Evolutionary conservation across 495 filamentous ascomycete genomes (phyloP).

Genomic region (Penicillium daleae): DNA sequence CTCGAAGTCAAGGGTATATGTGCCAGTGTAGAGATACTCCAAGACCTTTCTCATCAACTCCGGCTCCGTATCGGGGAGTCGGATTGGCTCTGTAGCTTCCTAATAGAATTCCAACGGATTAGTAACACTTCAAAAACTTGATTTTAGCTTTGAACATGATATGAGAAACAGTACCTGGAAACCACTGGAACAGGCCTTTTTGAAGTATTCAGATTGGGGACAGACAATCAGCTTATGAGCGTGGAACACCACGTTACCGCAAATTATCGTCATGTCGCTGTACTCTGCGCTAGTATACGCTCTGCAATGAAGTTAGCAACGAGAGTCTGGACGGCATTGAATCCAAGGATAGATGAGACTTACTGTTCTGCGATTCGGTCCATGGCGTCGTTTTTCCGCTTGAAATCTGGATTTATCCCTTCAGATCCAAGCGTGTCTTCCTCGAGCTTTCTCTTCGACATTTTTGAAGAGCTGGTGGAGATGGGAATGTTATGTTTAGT

Average conservation of each 20-base stretch:
- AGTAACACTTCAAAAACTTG: background rate
- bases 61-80: background rate
- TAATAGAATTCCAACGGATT: background rate
- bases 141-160: background rate
- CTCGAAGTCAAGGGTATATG: background rate
- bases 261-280: conserved; percentile 2
- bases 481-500: background rate
- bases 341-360: background rate
- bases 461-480: background rate
- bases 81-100: background rate
- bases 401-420: no score
- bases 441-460: background rate
- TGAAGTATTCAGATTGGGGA: background rate
- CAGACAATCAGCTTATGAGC: conserved; percentile 1
- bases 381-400: background rate
- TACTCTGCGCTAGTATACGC: background rate
- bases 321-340: background rate
- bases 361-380: background rate
- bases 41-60: background rate
- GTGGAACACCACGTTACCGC: background rate
- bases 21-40: background rate
- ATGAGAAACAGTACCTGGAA: background rate
- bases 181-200: background rate
- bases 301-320: background rate
- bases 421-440: background rate